A percentile compares a stretch with the other conserved stretches of the same genome.
Evolutionary conservation across 2,329 filamentous ascomycete species (phyloP).

Genomic region (Aureobasidium lini): DNA sequence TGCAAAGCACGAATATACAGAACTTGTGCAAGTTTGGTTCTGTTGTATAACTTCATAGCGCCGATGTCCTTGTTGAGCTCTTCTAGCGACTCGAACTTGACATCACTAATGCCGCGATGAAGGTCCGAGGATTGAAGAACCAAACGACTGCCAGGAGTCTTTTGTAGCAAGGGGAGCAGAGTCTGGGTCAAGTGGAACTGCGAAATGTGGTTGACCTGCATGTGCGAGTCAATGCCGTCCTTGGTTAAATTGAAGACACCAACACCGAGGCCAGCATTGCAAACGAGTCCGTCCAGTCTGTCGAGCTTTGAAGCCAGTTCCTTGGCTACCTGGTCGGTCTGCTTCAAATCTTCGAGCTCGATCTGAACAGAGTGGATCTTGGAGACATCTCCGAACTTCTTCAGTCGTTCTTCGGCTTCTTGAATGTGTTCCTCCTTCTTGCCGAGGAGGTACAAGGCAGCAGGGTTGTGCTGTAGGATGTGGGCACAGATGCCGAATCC

Average conservation of each 20-base stretch:
- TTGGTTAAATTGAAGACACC: slow-evolving; percentile 42
- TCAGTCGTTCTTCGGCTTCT: slow-evolving; percentile 36
- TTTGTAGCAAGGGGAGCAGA: slow-evolving; percentile 38
- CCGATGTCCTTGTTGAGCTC: slow-evolving; percentile 46
- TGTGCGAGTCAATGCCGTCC: slow-evolving; percentile 45
- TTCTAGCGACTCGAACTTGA: slow-evolving; percentile 36
- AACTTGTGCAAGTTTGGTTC: slow-evolving; percentile 44
- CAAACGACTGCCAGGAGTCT: slow-evolving; percentile 39
- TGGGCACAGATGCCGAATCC: slow-evolving; percentile 47
- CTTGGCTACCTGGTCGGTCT: slow-evolving; percentile 40
- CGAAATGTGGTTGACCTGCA: slow-evolving; percentile 45
- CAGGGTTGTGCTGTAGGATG: slow-evolving; percentile 43
- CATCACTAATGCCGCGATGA: slow-evolving; percentile 34
- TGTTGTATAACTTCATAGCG: slow-evolving; percentile 40
- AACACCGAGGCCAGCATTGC: slow-evolving; percentile 45
- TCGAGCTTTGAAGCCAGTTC: slow-evolving; percentile 35
- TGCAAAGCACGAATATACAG: slow-evolving; percentile 39
- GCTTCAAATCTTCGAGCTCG: slow-evolving; percentile 40
- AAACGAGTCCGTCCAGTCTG: slow-evolving; percentile 40
- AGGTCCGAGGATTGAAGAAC: slow-evolving; percentile 46
- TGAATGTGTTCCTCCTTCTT: slow-evolving; percentile 43
- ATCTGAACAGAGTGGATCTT: slow-evolving; percentile 40
- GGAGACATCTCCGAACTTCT: slow-evolving; percentile 38
- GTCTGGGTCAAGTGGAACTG: slow-evolving; percentile 43
- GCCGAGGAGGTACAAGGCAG: slow-evolving; percentile 42